Evolutionary conservation across 495 filamentous ascomycete species (phyloP).

Genomic region (Aspergillus ostianus): DNA sequence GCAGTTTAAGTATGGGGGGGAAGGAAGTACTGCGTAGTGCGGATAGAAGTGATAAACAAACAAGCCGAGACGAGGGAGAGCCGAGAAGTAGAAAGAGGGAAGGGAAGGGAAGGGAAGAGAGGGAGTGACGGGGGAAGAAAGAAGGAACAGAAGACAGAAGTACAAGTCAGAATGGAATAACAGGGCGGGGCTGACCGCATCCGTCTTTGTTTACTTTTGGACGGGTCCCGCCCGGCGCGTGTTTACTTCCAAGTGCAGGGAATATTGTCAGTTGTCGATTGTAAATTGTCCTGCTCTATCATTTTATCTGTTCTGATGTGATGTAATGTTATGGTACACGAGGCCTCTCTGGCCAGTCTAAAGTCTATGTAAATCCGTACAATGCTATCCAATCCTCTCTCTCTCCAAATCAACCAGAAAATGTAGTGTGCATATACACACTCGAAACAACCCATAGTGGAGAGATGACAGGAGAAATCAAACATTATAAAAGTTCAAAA

Average conservation of each 20-base stretch:
- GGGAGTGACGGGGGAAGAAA: background rate
- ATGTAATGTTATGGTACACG: constrained; percentile 5
- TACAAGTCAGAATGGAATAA: constrained; percentile 5
- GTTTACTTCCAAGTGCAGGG: background rate
- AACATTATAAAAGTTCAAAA: constrained; percentile 10
- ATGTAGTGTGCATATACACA: background rate
- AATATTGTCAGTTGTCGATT: background rate
- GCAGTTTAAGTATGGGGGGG: constrained; percentile 1
- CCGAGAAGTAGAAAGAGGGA: constrained; percentile 4
- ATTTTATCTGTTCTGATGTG: no score
- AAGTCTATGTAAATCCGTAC: constrained; percentile 17
- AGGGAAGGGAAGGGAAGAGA: background rate
- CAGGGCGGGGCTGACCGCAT: constrained; percentile 18
- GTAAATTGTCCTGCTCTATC: no score
- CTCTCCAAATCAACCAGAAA: constrained; percentile 1
- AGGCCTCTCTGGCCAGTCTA: constrained; percentile 8
- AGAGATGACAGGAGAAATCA: constrained; percentile 2
- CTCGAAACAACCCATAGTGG: background rate
- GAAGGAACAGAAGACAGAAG: constrained; percentile 1
- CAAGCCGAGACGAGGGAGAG: constrained; percentile 7
- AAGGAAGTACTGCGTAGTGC: no score
- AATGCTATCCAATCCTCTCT: background rate
- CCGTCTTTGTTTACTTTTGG: constrained; percentile 25
- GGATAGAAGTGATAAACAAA: background rate
- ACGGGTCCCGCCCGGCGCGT: background rate